Percentiles rank a stretch among this genome's conserved stretches.
Evolutionary conservation across 2,329 filamentous ascomycete genomes (phyloP).

Genomic region (Thermothelomyces thermophilus): DNA sequence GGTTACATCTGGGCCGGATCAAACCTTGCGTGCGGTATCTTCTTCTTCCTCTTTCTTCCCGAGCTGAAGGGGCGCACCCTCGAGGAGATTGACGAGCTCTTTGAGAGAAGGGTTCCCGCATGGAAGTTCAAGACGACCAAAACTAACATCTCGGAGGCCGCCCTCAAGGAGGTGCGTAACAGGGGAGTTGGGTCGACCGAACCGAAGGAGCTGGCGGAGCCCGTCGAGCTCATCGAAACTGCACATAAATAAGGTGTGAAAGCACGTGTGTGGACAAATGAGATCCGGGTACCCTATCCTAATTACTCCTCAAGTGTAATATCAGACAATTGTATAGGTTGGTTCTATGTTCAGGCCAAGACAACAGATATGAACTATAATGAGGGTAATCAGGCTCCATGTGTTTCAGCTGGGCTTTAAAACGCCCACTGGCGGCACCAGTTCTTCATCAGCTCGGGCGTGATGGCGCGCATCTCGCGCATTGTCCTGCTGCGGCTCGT

Average conservation of each 20-base stretch:
- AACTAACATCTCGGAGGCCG: conserved; percentile 26
- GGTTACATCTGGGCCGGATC: conserved; percentile 38
- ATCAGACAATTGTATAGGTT: too few relatives aligned
- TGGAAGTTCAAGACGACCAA: conserved; percentile 28
- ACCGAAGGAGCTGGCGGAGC: conserved; percentile 8
- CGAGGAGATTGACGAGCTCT: conserved; percentile 31
- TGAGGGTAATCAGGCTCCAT: too few relatives aligned
- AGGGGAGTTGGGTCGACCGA: not conserved
- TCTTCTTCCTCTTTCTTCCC: conserved; percentile 29
- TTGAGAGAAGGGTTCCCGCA: conserved; percentile 24
- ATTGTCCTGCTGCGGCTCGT: conserved; percentile 37
- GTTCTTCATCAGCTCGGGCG: conserved; percentile 38
- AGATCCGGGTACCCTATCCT: too few relatives aligned
- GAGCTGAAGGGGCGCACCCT: conserved; percentile 29
- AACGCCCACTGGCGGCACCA: conserved; percentile 43
- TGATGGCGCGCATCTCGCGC: conserved; percentile 35
- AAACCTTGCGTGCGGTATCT: conserved; percentile 27
- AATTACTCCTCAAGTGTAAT: too few relatives aligned
- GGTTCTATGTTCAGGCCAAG: too few relatives aligned
- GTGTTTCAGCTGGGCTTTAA: not conserved
- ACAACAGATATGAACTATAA: too few relatives aligned
- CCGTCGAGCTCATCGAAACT: conserved; percentile 15
- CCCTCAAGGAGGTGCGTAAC: conserved; percentile 22
- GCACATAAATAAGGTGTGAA: not conserved
- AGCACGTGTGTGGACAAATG: too few relatives aligned